Evolutionary conservation across 1,139 yeast species (phyloP).

Genomic region (Kazachstania sp.): DNA sequence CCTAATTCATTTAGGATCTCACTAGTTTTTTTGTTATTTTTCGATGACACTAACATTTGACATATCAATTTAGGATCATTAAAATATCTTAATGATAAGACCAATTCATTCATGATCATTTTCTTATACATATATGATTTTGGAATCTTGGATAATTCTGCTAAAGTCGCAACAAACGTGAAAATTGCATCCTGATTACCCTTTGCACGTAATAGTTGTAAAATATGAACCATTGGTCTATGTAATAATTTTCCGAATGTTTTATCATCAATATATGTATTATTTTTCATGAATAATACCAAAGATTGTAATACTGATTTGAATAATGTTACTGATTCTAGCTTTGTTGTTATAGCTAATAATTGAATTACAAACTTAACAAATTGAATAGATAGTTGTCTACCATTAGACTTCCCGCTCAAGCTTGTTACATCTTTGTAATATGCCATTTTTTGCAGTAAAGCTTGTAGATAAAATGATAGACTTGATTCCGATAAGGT

Average conservation of each 20-base stretch:
- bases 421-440: background rate
- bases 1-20: slow-evolving; percentile 22
- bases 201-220: slow-evolving; percentile 14
- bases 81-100: slow-evolving; percentile 18
- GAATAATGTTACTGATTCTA: slow-evolving; percentile 5
- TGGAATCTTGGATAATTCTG: slow-evolving; percentile 5
- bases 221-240: slow-evolving; percentile 13
- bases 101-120: slow-evolving; percentile 15
- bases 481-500: slow-evolving; percentile 6
- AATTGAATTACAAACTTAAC: slow-evolving; percentile 5
- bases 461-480: slow-evolving; percentile 17
- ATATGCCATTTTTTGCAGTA: slow-evolving; percentile 18
- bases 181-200: slow-evolving; percentile 17
- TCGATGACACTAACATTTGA: slow-evolving; percentile 18
- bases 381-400: slow-evolving; percentile 1
- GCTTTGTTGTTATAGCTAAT: slow-evolving; percentile 2
- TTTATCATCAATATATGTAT: background rate
- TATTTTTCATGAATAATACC: slow-evolving; percentile 6
- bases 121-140: slow-evolving; percentile 13
- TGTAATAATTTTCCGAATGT: slow-evolving; percentile 8
- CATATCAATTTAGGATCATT: slow-evolving; percentile 23
- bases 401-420: background rate
- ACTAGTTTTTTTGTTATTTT: slow-evolving; percentile 9
- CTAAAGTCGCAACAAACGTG: slow-evolving; percentile 10
- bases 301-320: slow-evolving; percentile 3